These are phyloP conservation scores for Ganoderma leucocontextum DNA, from an alignment of 1,284 basidiomycete genomes.

Conservation along the genomic window DNA sequence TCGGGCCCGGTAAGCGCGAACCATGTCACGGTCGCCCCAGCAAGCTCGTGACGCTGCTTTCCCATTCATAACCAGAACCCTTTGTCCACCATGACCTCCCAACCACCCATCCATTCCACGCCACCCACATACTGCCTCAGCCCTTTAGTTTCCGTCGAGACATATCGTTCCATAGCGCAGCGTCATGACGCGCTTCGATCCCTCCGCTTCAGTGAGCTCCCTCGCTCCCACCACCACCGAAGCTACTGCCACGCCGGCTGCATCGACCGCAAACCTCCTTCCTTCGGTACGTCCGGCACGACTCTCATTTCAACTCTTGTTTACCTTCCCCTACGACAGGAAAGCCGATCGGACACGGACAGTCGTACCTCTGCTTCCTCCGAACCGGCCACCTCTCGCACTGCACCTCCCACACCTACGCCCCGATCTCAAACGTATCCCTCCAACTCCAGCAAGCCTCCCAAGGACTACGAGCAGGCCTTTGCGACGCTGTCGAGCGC, in stretches of 20 bases:
- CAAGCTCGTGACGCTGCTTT: not conserved
- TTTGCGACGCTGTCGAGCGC: not conserved
- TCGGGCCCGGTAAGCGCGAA: not conserved
- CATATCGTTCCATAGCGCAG: not conserved
- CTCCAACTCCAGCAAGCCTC: not conserved
- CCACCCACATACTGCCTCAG: not conserved
- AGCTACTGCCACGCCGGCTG: not conserved
- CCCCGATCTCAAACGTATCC: not conserved
- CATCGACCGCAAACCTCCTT: not conserved
- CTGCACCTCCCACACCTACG: not conserved
- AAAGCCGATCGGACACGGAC: not conserved
- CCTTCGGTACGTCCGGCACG: not conserved
- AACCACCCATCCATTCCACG: not conserved
- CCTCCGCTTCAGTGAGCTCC: not conserved
- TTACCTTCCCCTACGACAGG: not conserved
- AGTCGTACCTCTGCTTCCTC: not conserved
- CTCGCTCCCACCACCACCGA: not conserved
- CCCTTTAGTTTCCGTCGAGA: not conserved
- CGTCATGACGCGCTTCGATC: not conserved
- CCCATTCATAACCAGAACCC: not conserved
- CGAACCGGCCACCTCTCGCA: not conserved
- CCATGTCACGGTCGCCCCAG: not conserved
- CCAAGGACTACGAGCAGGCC: constrained; percentile 4
- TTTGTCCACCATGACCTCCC: not conserved
- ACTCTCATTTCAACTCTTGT: not conserved